A percentile compares a stretch with the other conserved stretches of the same genome.
Conservation (phyloP, 257 asterid genomes). For the Scutellaria galericulata region DNA sequence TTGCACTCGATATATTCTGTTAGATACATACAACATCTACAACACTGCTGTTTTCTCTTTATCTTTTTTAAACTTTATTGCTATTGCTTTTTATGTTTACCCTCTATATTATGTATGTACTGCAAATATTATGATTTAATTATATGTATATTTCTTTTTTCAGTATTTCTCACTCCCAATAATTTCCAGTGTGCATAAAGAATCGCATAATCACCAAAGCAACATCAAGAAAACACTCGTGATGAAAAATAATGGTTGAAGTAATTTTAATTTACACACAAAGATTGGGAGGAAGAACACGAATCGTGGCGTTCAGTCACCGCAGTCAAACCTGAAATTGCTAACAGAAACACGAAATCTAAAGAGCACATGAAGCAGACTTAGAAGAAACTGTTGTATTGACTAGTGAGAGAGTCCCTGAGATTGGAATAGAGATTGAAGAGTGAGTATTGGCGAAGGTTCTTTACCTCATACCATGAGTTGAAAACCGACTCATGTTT, state of each 20-base stretch:
- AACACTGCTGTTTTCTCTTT: too few relatives aligned
- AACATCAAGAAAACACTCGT: not conserved
- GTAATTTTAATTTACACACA: slow-evolving; percentile 34
- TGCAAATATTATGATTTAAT: too few relatives aligned
- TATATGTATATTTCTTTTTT: too few relatives aligned
- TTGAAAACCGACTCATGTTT: slow-evolving; percentile 81
- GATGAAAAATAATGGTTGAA: slow-evolving; percentile 10
- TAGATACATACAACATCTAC: too few relatives aligned
- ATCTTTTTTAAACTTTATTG: too few relatives aligned
- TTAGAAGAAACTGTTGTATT: slow-evolving; percentile 69
- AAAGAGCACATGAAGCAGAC: slow-evolving; percentile 18
- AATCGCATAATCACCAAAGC: not conserved
- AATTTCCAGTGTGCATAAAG: not conserved
- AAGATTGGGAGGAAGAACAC: not conserved
- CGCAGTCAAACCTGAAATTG: slow-evolving; percentile 18
- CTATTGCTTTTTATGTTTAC: too few relatives aligned
- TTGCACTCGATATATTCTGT: too few relatives aligned
- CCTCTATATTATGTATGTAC: too few relatives aligned
- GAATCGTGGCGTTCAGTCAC: slow-evolving; percentile 22
- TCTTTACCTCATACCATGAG: slow-evolving; percentile 94
- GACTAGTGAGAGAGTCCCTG: slow-evolving; percentile 75
- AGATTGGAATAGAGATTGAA: slow-evolving; percentile 79
- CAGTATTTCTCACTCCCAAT: not conserved
- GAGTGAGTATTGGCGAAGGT: slow-evolving; percentile 94
- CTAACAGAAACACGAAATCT: slow-evolving; percentile 34